These are phyloP conservation scores for Kwoniella newhampshirensis DNA, from an alignment of 768 basidiomycete genomes.

Conservation along the genomic window DNA sequence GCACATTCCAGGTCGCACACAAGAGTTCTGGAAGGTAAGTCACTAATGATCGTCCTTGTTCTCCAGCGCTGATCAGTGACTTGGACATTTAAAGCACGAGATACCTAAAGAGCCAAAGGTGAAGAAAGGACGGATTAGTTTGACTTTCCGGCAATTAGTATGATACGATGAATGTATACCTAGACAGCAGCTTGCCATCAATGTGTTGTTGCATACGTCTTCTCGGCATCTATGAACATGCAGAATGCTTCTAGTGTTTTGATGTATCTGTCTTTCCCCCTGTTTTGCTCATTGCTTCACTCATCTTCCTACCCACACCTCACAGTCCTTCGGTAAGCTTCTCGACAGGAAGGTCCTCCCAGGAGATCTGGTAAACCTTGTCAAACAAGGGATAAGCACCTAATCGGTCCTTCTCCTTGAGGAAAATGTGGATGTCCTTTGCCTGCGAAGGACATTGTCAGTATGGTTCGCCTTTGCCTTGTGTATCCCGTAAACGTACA, in stretches of 20 bases:
- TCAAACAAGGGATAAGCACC: conserved; percentile 57
- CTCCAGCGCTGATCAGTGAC: too few species aligned
- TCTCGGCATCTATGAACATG: not conserved
- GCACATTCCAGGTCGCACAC: conserved; percentile 47
- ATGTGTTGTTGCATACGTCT: not conserved
- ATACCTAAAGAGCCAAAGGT: conserved; percentile 54
- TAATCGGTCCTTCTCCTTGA: conserved; percentile 52
- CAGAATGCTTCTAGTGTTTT: not conserved
- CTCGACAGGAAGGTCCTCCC: conserved; percentile 47
- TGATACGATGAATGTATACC: too few species aligned
- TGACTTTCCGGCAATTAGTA: conserved; percentile 56
- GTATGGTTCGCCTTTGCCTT: not conserved
- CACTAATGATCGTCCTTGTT: not conserved
- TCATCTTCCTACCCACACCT: not conserved
- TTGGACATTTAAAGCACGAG: conserved; percentile 52
- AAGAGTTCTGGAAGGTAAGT: conserved; percentile 56
- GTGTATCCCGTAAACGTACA: conserved; percentile 24
- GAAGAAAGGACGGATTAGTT: conserved; percentile 53
- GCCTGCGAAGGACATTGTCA: conserved; percentile 38
- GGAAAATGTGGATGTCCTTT: conserved; percentile 56
- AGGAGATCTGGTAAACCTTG: conserved; percentile 52
- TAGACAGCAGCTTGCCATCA: too few species aligned
- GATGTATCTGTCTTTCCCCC: too few species aligned
- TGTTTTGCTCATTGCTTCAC: too few species aligned
- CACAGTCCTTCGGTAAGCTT: conserved; percentile 44